phyloP scores from a whole-genome alignment of 176 grass and related monocot genomes.

The Saccharum spontaneum region DNA sequence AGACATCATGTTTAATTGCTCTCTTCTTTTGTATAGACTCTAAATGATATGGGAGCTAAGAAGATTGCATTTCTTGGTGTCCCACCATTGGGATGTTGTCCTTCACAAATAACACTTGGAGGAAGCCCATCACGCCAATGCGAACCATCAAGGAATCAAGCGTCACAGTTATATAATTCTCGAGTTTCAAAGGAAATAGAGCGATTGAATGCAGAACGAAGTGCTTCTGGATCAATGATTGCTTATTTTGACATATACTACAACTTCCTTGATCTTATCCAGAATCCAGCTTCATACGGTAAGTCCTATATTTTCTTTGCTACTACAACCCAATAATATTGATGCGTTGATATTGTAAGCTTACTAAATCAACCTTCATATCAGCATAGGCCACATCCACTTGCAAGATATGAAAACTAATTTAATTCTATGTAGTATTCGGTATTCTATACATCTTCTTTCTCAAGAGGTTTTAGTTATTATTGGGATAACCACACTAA shows the following conservation, averaged over 20 bases:
- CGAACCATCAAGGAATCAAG: constrained; percentile 49
- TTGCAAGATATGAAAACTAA: not conserved
- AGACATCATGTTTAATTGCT: not conserved
- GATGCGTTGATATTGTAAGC: not conserved
- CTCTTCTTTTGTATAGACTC: constrained; percentile 20
- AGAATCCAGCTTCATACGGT: constrained; percentile 39
- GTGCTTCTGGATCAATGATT: constrained; percentile 15
- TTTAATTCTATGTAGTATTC: not conserved
- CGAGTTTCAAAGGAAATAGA: constrained; percentile 35
- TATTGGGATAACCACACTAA: no score
- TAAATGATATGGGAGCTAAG: constrained; percentile 48
- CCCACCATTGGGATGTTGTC: constrained; percentile 67
- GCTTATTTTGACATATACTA: constrained; percentile 62
- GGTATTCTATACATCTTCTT: not conserved
- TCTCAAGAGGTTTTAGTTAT: not conserved
- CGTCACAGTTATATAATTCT: constrained; percentile 48
- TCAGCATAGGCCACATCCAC: not conserved
- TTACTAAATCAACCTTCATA: not conserved
- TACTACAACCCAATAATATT: not conserved
- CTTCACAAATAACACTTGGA: constrained; percentile 52
- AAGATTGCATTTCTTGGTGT: constrained; percentile 57
- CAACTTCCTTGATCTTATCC: constrained; percentile 49
- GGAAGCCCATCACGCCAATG: constrained; percentile 44
- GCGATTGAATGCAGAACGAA: constrained; percentile 27
- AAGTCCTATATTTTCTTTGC: not conserved